Base-by-base conservation (phyloP, 2,329 filamentous ascomycete genomes). In the Botrytis aclada region DNA sequence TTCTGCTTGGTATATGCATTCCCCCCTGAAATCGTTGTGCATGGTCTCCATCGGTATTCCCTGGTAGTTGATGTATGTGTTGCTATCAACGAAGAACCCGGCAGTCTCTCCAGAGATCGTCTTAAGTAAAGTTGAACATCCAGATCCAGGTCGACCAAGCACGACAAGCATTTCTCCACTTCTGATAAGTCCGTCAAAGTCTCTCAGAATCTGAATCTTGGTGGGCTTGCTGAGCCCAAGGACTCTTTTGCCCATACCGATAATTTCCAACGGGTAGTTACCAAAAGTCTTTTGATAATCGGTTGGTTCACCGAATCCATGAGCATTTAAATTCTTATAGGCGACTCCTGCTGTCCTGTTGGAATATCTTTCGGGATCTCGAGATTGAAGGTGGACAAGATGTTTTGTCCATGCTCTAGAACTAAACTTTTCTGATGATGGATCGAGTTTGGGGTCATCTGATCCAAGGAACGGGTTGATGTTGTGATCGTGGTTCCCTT, bases 1-100 rank as follows among this genome's bases (percentile, higher is more conserved):
- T 82, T 95, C 93, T 22, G 93, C 90, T 77, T 93, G 94, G 80
- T 95, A 95, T 20, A 93, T 84, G 1, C 90, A 86, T 81, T 89
- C 90, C 58, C 89, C 89, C 73, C 88, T 86, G 78, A 90, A 92
- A 77, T 90, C 85, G 74, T 85, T 85, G 66, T 84, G 83, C 85
- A 90, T 90, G 72, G 84, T 80, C 72, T 83, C 0, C 82, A 82
- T 76, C 2, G 79, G 75, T 56, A 80, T 86, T 32, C 90, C 90
- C 71, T 91, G 87, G 80, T 92, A 93, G 78, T 90, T 86, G 34
- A 93, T 84, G 0, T 78, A 78, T 0, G 88, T 87, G 1, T 83
- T 73, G 0, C 85, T 78, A 37, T 86, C 87, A 4, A 90, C 77
- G 18, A 84, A 81, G 32, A 92, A 82, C 0, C 89, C 89, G 65